Conservation (phyloP, 306 rosid genomes). For the Casuarina equisetifolia region DNA sequence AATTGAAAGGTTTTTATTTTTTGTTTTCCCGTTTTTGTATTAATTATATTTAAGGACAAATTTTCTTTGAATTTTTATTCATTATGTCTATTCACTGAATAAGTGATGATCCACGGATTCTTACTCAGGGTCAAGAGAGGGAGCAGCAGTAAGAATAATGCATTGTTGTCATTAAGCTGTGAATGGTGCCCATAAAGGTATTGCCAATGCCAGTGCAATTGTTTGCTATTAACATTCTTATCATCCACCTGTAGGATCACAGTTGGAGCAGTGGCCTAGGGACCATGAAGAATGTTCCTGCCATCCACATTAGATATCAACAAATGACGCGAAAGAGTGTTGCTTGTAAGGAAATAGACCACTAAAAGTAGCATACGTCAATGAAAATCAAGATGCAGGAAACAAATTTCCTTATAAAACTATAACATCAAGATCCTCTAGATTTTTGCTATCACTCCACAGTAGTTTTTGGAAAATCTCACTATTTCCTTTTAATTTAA, state of each 20-base stretch:
- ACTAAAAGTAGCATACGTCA: neutral
- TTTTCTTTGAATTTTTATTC: constrained; percentile 12
- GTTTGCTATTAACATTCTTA: constrained; percentile 84
- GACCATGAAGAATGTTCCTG: constrained; percentile 99
- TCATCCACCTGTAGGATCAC: constrained; percentile 79
- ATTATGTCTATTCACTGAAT: no score
- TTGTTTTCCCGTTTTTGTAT: no score
- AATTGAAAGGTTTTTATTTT: no score
- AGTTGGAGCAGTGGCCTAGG: constrained; percentile 87
- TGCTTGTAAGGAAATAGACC: constrained; percentile 1
- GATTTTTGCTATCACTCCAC: no score
- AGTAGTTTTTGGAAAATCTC: no score
- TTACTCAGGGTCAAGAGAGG: constrained; percentile 73
- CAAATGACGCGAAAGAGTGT: neutral
- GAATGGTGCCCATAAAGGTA: constrained; percentile 94
- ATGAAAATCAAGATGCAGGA: neutral
- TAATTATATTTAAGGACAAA: no score
- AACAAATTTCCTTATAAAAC: neutral
- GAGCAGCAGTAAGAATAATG: constrained; percentile 96
- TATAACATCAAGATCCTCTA: no score
- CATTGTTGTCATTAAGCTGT: constrained; percentile 80
- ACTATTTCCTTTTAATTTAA: no score
- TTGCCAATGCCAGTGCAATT: constrained; percentile 78
- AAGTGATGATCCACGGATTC: no score
- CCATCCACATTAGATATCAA: constrained; percentile 21